Evolutionary conservation across 768 basidiomycete species (phyloP).

Genomic region (Pulveroboletus ravenelii): DNA sequence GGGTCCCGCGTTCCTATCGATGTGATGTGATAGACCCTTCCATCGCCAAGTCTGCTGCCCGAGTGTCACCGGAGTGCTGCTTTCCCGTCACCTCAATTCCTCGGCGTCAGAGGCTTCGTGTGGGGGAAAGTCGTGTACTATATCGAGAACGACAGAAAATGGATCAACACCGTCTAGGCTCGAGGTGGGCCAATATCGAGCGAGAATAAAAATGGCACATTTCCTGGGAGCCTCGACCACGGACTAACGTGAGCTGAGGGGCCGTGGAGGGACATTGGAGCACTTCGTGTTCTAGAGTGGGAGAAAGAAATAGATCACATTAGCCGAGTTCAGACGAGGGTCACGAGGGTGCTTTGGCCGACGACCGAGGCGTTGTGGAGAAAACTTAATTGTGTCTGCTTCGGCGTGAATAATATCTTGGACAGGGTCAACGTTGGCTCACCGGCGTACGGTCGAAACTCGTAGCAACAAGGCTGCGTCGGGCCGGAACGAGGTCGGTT

Average conservation of each 20-base stretch:
- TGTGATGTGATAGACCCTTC: not conserved
- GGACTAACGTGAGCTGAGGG: not conserved
- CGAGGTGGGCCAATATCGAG: not conserved
- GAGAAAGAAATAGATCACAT: not conserved
- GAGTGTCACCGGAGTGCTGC: not conserved
- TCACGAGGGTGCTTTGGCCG: not conserved
- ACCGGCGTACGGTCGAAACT: not conserved
- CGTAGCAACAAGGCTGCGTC: not conserved
- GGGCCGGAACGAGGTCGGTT: slow-evolving; percentile 9
- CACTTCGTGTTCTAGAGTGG: not conserved
- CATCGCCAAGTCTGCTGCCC: not conserved
- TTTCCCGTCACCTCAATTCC: not conserved
- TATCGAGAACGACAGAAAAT: slow-evolving; percentile 5
- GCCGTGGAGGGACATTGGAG: not conserved
- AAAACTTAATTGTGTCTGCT: not conserved
- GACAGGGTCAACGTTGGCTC: not conserved
- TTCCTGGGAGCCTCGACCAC: not conserved
- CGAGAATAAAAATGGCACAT: not conserved
- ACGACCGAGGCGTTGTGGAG: not conserved
- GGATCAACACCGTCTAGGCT: not conserved
- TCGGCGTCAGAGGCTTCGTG: slow-evolving; percentile 8
- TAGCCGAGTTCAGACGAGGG: not conserved
- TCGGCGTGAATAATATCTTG: not conserved
- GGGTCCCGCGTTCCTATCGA: slow-evolving; percentile 19
- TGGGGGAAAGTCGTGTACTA: not conserved